Conservation (phyloP, 2,329 filamentous ascomycete genomes). For the Acrocalymma vagum region DNA sequence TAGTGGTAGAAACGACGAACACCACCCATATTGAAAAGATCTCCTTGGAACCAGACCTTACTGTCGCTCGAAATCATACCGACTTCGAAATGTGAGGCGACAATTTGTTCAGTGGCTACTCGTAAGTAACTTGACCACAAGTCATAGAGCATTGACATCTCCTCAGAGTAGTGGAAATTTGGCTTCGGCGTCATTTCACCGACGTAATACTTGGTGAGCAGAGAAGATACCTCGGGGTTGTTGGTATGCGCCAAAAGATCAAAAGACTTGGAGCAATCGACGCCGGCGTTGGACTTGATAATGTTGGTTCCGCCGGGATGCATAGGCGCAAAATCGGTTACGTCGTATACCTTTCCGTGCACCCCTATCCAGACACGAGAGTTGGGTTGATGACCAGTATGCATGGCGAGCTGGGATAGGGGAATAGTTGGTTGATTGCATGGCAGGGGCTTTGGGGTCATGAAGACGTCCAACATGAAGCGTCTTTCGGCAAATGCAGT, state of each 20-base stretch:
- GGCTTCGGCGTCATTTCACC: conserved; percentile 32
- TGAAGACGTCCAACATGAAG: conserved; percentile 35
- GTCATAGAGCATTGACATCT: conserved; percentile 32
- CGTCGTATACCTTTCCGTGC: conserved; percentile 91
- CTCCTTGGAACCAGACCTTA: conserved; percentile 32
- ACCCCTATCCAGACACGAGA: conserved; percentile 79
- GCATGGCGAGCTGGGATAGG: conserved; percentile 29
- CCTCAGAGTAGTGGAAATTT: conserved; percentile 25
- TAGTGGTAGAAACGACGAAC: conserved; percentile 36
- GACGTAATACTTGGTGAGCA: conserved; percentile 34
- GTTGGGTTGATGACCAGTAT: conserved; percentile 38
- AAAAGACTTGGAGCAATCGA: conserved; percentile 90
- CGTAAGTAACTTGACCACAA: conserved; percentile 31
- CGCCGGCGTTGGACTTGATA: conserved; percentile 84
- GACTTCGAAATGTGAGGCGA: conserved; percentile 31
- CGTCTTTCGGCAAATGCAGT: conserved; percentile 33
- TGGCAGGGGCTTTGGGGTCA: conserved; percentile 33
- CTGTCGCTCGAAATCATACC: conserved; percentile 32
- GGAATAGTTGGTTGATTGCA: conserved; percentile 33
- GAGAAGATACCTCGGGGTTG: conserved; percentile 71
- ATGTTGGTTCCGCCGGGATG: conserved; percentile 88
- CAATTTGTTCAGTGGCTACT: conserved; percentile 28
- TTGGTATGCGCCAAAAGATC: conserved; percentile 91
- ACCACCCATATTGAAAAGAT: conserved; percentile 36
- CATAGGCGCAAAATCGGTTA: conserved; percentile 79